Percentiles rank a stretch among this genome's conserved stretches.
Conservation (phyloP, 2,329 filamentous ascomycete species). For the Colletotrichum liriopes region DNA sequence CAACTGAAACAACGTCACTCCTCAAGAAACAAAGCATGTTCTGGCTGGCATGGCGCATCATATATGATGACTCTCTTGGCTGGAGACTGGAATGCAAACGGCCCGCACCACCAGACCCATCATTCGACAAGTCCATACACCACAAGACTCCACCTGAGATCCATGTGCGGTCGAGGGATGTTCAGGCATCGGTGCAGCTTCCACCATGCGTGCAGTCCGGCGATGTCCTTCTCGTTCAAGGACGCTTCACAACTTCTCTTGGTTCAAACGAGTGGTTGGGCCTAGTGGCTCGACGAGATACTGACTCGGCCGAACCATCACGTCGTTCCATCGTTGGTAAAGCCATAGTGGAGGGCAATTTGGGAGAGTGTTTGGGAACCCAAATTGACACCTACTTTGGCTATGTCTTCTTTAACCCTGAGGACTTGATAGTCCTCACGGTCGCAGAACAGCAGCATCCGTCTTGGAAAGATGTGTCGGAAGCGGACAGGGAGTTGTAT, state of each 20-base stretch:
- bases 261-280: neutral
- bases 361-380: accelerated
- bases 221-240: neutral
- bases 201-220: neutral
- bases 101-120: neutral
- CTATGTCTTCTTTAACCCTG: neutral
- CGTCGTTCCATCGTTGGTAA: neutral
- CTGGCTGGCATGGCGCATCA: neutral
- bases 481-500: neutral
- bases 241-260: neutral
- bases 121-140: neutral
- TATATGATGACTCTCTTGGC: neutral
- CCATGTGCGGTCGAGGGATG: neutral
- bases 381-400: neutral
- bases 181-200: neutral
- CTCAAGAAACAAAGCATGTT: neutral
- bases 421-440: neutral
- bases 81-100: neutral
- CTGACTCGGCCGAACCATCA: neutral
- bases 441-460: neutral
- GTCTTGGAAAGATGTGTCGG: neutral
- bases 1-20: neutral
- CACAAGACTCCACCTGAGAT: neutral
- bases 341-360: neutral
- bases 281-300: neutral